Evolutionary conservation across 495 filamentous ascomycete genomes (phyloP), one percentile per base, ranked within the genome.

Genomic region (Penicillium simplicissimum): DNA sequence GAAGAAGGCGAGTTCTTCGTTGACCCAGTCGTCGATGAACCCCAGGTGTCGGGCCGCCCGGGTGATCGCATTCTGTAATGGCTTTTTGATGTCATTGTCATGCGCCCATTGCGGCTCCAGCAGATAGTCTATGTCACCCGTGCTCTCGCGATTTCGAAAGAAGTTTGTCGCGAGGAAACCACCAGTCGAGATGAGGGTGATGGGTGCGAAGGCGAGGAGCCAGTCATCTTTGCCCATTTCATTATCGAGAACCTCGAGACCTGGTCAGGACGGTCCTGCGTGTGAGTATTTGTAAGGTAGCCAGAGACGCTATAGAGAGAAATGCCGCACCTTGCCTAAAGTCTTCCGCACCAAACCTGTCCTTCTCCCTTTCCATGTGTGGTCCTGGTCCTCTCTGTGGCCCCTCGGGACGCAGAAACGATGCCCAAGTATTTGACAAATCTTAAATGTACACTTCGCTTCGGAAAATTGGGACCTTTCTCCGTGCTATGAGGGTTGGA

Each of bases 161-260:
- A 64, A 67, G 3, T 59, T 60, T 4, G 70, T 65, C 1, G 71
- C 71, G 11, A 76, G 62, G 47, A 74, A 76, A 0, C 73, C 71
- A 0, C 73, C 70, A 0, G 73, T 65, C 4, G 63, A 38, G 51
- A 76, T 62, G 5, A 76, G 31, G n/a, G 49, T 63, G 42, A 76
- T 76, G 3, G 73, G 73, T 0, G 69, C 73, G 56, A 76, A 76
- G 7, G 73, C 71, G 11, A 64, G 43, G 21, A 74, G 63, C 69
- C 70, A 69, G 28, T 58, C 54, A 58, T 67, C 55, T 6, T 47
- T 49, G 25, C 69, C 65, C 66, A 76, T 72, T 37, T 67, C 67
- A 11, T 36, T 28, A 43, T 76, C 73, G 8, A 74, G 62, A 6
- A 55, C 67, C 19, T 43, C 33, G n/a, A 75, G 69, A 1, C 69